These are phyloP conservation scores for Boletus pseudopeckii DNA, from an alignment of 768 basidiomycete species.

Conservation along the genomic window DNA sequence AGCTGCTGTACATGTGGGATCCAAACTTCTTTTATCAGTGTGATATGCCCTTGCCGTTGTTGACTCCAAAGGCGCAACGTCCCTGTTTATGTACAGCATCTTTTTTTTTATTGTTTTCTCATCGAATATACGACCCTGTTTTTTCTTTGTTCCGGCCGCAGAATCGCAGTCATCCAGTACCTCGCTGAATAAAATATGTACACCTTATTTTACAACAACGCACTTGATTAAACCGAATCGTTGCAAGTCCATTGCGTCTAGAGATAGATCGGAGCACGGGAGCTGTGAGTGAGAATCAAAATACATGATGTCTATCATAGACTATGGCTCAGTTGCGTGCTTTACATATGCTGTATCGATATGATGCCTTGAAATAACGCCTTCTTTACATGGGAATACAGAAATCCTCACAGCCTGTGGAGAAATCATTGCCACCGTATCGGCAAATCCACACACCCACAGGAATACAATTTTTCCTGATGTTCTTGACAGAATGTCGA, in stretches of 20 bases:
- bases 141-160: constrained; percentile 2
- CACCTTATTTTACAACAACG: constrained; percentile 5
- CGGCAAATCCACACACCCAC: constrained; percentile 17
- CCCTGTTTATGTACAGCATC: constrained; percentile 5
- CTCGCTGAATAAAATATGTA: constrained; percentile 6
- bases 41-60: background rate
- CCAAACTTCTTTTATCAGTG: constrained; percentile 10
- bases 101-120: constrained; percentile 2
- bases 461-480: constrained; percentile 16
- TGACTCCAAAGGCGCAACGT: background rate
- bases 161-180: background rate
- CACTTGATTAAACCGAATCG: background rate
- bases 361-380: constrained; percentile 22
- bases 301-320: constrained; percentile 23
- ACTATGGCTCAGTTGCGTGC: constrained; percentile 15
- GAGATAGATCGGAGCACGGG: background rate
- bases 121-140: constrained; percentile 15
- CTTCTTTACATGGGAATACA: background rate
- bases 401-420: background rate
- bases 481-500: constrained; percentile 14
- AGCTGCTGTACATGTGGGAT: constrained; percentile 8
- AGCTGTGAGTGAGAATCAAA: constrained; percentile 4
- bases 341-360: constrained; percentile 27
- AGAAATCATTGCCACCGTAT: constrained; percentile 22
- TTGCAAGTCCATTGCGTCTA: constrained; percentile 1